These are phyloP conservation scores for Petunia axillaris DNA, from an alignment of 257 asterid species.

Conservation along the genomic window DNA sequence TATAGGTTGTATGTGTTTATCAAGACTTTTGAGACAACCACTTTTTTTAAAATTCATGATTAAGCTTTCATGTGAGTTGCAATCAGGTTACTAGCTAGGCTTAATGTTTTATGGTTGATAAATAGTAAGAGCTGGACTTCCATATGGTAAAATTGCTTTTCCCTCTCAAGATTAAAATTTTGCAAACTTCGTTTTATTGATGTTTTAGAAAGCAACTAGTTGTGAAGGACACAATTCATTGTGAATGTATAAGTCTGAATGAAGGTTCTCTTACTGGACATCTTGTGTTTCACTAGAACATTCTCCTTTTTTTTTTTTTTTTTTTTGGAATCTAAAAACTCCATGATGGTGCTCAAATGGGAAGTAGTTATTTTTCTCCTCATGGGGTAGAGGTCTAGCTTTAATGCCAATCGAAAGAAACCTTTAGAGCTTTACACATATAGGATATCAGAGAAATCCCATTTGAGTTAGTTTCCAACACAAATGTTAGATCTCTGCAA, in stretches of 20 bases:
- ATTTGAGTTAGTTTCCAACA: not conserved
- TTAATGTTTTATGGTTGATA: constrained; percentile 10
- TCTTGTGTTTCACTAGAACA: not conserved
- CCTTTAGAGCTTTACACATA: not conserved
- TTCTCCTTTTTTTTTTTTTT: not conserved
- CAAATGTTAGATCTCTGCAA: not conserved
- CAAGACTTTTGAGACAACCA: not conserved
- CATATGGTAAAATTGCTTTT: not conserved
- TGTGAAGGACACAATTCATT: constrained; percentile 7
- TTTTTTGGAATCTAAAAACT: not conserved
- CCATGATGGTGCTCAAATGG: not conserved
- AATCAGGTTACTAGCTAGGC: not conserved
- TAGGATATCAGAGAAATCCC: not conserved
- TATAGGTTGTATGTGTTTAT: constrained; percentile 8
- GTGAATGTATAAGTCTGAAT: not conserved
- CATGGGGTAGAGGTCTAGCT: constrained; percentile 1
- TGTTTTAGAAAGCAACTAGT: constrained; percentile 2
- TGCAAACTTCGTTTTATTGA: not conserved
- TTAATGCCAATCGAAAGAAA: not conserved
- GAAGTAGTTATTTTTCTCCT: too few relatives aligned
- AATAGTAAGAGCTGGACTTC: not conserved
- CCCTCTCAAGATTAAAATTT: not conserved
- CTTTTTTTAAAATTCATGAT: not conserved
- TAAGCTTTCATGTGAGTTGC: not conserved
- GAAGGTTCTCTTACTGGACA: not conserved